Evolutionary conservation across 305 asterid species (phyloP), one percentile per base, ranked within the genome.

Genomic region (Ilex paraguariensis): DNA sequence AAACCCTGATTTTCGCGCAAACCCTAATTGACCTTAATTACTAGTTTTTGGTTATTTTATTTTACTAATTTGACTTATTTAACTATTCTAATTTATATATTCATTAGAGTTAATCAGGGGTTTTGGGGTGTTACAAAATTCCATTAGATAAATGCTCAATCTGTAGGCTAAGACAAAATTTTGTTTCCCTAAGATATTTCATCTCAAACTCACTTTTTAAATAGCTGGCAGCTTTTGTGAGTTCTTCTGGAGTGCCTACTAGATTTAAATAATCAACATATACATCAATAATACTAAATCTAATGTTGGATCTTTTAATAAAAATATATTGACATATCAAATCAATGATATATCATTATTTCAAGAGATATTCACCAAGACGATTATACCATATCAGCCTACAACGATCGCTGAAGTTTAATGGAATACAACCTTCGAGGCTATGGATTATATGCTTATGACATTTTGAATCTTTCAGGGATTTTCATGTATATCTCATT

Each of bases 131-230:
- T n/a, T n/a, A n/a, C n/a, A n/a, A n/a, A n/a, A n/a, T n/a, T n/a
- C n/a, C n/a, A n/a, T n/a, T n/a, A n/a, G n/a, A n/a, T n/a, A n/a
- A n/a, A n/a, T n/a, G n/a, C n/a, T n/a, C n/a, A n/a, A n/a, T n/a
- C n/a, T n/a, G n/a, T n/a, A n/a, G n/a, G n/a, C n/a, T n/a, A n/a
- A n/a, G n/a, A n/a, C n/a, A n/a, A n/a, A n/a, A n/a, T n/a, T n/a
- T n/a, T n/a, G n/a, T n/a, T n/a, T 54, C 28, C 31, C 57, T 21
- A 54, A 54, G 57, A 54, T 54, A 7, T 54, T 54, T 54, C 57
- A 54, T 54, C 12, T 54, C 31, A 54, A 54, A 54, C 14, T 28
- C 7, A 2, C 4, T 21, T 3, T 54, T 54, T 28, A 54, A 54
- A n/a, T 54, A 54, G 3, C 4, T 14, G 14, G n/a, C 28, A 15